Conservation (phyloP, 1,284 basidiomycete genomes). For the Phenoliferia sp. region DNA sequence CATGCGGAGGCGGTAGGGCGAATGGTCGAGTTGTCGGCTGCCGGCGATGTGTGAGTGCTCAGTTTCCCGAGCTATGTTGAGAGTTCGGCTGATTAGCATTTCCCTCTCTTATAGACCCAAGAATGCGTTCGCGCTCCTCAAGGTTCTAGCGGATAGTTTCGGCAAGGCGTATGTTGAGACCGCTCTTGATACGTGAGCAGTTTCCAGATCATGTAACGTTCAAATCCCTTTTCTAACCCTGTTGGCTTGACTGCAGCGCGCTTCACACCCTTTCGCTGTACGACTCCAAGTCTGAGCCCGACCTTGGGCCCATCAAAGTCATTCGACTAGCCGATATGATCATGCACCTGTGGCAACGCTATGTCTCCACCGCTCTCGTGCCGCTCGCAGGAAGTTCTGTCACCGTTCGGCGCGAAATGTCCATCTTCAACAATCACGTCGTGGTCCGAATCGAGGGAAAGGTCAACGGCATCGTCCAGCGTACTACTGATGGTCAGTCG, state of each 20-base stretch:
- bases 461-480: constrained; percentile 77
- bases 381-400: constrained; percentile 82
- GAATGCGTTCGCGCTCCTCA: constrained; percentile 77
- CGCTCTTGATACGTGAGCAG: constrained; percentile 82
- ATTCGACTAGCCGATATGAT: constrained; percentile 79
- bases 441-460: constrained; percentile 82
- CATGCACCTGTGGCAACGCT: constrained; percentile 95
- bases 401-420: constrained; percentile 87
- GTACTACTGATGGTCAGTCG: constrained; percentile 69
- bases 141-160: constrained; percentile 83
- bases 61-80: neutral
- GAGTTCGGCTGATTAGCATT: neutral
- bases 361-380: constrained; percentile 82
- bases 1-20: constrained; percentile 91
- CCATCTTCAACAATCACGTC: constrained; percentile 84
- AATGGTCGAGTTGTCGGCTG: constrained; percentile 76
- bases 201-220: too few species aligned
- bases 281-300: constrained; percentile 76
- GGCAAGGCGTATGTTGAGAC: constrained; percentile 83
- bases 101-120: constrained; percentile 59
- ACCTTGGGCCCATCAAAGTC: constrained; percentile 62
- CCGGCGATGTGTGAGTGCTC: constrained; percentile 69
- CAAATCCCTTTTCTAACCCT: neutral
- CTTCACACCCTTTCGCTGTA: constrained; percentile 62
- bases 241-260: constrained; percentile 50